Evolutionary conservation across 2,329 filamentous ascomycete species (phyloP).

Genomic region (Clathrospora elynae): DNA sequence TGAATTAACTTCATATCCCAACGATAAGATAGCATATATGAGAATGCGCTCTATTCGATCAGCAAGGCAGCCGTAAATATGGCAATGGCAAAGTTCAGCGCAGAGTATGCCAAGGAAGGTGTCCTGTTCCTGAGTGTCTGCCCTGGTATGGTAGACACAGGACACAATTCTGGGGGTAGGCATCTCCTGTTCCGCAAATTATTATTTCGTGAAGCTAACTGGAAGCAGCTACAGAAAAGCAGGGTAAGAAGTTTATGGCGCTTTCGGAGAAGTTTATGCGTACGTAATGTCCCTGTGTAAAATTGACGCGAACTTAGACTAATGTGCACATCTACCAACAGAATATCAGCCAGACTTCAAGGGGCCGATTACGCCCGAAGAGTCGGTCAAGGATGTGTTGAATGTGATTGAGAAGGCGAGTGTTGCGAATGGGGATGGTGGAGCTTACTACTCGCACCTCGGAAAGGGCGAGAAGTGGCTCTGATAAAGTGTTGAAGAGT

Average conservation of each 20-base stretch:
- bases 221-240: slow-evolving; percentile 6
- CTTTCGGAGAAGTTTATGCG: slow-evolving; percentile 4
- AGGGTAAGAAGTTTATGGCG: background rate
- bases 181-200: background rate
- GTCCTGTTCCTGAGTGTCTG: slow-evolving; percentile 28
- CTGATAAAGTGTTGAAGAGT: background rate
- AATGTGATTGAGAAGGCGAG: slow-evolving; percentile 15
- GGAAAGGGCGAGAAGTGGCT: slow-evolving; percentile 23
- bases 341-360: slow-evolving; percentile 21
- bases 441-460: slow-evolving; percentile 22
- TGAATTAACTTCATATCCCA: too few relatives aligned
- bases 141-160: slow-evolving; percentile 29
- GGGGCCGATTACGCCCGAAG: slow-evolving; percentile 15
- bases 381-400: slow-evolving; percentile 17
- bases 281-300: background rate
- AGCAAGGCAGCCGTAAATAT: slow-evolving; percentile 52
- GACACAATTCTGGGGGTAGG: slow-evolving; percentile 16
- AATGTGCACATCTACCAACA: background rate
- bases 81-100: slow-evolving; percentile 50
- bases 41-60: slow-evolving; percentile 43
- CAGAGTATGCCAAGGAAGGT: slow-evolving; percentile 34
- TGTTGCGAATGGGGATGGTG: slow-evolving; percentile 20
- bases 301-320: background rate
- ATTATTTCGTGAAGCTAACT: background rate
- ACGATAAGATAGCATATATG: slow-evolving; percentile 26